phyloP scores from a whole-genome alignment of 2,329 filamentous ascomycete genomes.

The Byssoonygena ceratinophila region DNA sequence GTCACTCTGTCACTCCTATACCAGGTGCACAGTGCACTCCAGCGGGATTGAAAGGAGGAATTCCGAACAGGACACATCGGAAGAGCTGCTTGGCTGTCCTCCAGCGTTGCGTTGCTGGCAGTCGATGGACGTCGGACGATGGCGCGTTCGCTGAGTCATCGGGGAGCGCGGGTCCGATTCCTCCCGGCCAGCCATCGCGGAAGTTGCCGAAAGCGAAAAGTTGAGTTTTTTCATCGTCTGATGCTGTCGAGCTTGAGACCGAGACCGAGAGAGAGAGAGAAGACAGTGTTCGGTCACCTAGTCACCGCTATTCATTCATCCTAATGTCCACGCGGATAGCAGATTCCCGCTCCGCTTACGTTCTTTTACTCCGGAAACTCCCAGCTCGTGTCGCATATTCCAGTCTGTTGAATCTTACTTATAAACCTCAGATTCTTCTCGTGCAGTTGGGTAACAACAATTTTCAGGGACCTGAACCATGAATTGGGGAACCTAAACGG shows the following conservation, averaged over 20 bases:
- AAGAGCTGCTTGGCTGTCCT: background rate
- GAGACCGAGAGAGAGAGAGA: background rate
- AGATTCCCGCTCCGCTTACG: too few species aligned
- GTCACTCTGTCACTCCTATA: background rate
- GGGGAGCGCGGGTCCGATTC: background rate
- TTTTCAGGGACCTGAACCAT: background rate
- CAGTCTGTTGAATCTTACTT: too few species aligned
- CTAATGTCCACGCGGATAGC: too few species aligned
- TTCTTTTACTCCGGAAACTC: too few species aligned
- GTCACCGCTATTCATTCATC: too few species aligned
- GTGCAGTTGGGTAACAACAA: background rate
- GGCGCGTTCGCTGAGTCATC: conserved; percentile 2
- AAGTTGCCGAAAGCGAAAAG: background rate
- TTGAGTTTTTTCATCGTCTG: background rate
- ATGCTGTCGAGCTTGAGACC: background rate
- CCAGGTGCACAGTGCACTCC: background rate
- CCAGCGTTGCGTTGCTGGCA: background rate
- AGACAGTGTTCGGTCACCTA: too few species aligned
- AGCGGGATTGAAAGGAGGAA: too few species aligned
- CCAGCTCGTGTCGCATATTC: too few species aligned
- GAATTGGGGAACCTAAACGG: background rate
- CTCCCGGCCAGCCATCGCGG: background rate
- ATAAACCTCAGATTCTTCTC: too few species aligned
- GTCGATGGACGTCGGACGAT: background rate
- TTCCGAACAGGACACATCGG: too few species aligned